These are phyloP conservation scores for Colletotrichum australisinense DNA, from an alignment of 2,329 filamentous ascomycete genomes.

Conservation along the genomic window DNA sequence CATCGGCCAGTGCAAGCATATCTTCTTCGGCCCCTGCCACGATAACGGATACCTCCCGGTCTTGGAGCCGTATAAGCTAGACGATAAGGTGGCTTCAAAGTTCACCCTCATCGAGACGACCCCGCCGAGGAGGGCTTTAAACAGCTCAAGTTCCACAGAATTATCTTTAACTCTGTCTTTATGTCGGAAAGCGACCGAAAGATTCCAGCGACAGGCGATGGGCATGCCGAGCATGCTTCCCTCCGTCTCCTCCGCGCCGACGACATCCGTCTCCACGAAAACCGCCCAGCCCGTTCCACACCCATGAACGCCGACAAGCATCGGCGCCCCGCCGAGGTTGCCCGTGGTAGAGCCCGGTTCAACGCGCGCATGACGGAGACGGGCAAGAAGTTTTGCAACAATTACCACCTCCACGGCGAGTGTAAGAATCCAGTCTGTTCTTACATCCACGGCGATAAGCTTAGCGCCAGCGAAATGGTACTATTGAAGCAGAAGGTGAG, in stretches of 20 bases:
- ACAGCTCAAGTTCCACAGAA: conserved; percentile 42
- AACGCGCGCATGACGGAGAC: conserved; percentile 31
- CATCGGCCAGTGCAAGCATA: conserved; percentile 44
- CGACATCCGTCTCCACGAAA: not conserved
- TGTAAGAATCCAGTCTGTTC: conserved; percentile 37
- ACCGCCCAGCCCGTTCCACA: not conserved
- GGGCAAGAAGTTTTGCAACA: conserved; percentile 39
- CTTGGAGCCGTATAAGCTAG: conserved; percentile 45
- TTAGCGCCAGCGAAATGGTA: conserved; percentile 33
- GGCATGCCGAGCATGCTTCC: conserved; percentile 7
- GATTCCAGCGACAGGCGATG: conserved; percentile 1
- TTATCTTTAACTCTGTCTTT: conserved; percentile 45
- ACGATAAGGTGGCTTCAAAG: conserved; percentile 39
- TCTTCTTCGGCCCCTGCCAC: conserved; percentile 47
- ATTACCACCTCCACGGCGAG: conserved; percentile 36
- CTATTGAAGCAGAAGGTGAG: conserved; percentile 37
- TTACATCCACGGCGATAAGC: conserved; percentile 38
- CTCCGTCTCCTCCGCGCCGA: not conserved
- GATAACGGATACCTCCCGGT: conserved; percentile 49
- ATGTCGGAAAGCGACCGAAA: conserved; percentile 41
- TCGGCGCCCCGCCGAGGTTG: too few species aligned
- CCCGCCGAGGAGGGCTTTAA: conserved; percentile 44
- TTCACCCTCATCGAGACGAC: conserved; percentile 47
- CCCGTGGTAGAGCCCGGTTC: conserved; percentile 35
- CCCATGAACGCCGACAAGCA: conserved; percentile 44